A percentile compares a stretch with the other conserved stretches of the same genome.
Conservation (phyloP, 768 basidiomycete species). For the Xerocomus spinulosus region DNA sequence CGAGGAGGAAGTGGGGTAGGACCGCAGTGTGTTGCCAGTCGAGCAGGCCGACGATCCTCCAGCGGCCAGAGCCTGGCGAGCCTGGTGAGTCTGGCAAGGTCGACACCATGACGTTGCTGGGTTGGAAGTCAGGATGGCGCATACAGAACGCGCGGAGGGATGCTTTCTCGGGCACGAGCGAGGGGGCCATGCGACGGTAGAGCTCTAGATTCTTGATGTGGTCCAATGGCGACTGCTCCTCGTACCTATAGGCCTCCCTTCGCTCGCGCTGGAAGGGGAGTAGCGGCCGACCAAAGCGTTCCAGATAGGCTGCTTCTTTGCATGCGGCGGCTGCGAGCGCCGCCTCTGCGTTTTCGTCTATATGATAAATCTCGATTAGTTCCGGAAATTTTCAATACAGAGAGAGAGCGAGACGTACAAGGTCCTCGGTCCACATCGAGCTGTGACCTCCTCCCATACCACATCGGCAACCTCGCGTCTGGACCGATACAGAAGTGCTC, state of each 20-base stretch:
- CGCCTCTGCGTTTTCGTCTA: not conserved
- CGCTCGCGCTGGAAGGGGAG: not conserved
- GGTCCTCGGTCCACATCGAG: not conserved
- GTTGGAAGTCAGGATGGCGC: too few species aligned
- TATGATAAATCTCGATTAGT: not conserved
- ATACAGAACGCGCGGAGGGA: not conserved
- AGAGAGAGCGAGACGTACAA: not conserved
- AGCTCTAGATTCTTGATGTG: too few species aligned
- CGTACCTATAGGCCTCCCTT: not conserved
- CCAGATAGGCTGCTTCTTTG: not conserved
- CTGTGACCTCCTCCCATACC: not conserved
- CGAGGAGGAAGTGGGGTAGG: slow-evolving; percentile 48
- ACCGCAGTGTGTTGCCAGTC: too few species aligned
- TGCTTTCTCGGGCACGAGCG: not conserved
- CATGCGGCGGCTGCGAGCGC: not conserved
- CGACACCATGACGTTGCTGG: not conserved
- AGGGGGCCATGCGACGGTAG: not conserved
- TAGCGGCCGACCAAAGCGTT: not conserved
- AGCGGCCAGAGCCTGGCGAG: too few species aligned
- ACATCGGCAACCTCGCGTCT: not conserved
- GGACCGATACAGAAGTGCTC: not conserved
- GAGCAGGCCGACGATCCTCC: too few species aligned
- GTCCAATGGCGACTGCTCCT: not conserved
- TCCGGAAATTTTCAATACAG: too few species aligned
- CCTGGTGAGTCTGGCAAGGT: not conserved